Percentiles rank a stretch among this genome's conserved stretches.
phyloP scores from a whole-genome alignment of 495 filamentous ascomycete species.

The Collariella sp. region DNA sequence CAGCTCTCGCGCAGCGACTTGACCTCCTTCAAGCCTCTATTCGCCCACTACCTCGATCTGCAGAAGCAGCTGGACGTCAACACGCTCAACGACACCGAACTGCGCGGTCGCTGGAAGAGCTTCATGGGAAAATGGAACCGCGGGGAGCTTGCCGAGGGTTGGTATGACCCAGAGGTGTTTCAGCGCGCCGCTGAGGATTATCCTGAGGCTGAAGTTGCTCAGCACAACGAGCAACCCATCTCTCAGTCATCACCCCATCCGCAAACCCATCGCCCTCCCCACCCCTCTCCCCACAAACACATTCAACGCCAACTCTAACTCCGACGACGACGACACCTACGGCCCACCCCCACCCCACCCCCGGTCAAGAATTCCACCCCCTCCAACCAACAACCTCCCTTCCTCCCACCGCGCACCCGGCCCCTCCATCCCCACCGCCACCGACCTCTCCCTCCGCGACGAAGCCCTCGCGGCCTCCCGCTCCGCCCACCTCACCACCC shows the following conservation, averaged over 20 bases:
- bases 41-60: slow-evolving; percentile 80
- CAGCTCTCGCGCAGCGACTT: slow-evolving; percentile 59
- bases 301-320: slow-evolving; percentile 40
- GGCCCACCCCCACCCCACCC: slow-evolving; percentile 54
- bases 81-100: slow-evolving; percentile 58
- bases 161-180: slow-evolving; percentile 73
- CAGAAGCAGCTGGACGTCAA: slow-evolving; percentile 67
- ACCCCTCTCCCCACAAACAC: slow-evolving; percentile 3
- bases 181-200: slow-evolving; percentile 20
- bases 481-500: slow-evolving; percentile 41
- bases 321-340: slow-evolving; percentile 56
- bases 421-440: slow-evolving; percentile 62
- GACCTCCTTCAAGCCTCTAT: slow-evolving; percentile 55
- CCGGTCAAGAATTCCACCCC: background rate
- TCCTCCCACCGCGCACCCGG: slow-evolving; percentile 37
- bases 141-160: slow-evolving; percentile 83
- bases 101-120: slow-evolving; percentile 84
- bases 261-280: background rate
- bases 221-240: too few species aligned
- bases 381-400: background rate
- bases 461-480: slow-evolving; percentile 46
- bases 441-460: slow-evolving; percentile 63
- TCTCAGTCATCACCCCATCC: background rate
- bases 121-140: slow-evolving; percentile 91
- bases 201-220: background rate